phyloP scores from a whole-genome alignment of 345 rosid species.

The Populus alba region DNA sequence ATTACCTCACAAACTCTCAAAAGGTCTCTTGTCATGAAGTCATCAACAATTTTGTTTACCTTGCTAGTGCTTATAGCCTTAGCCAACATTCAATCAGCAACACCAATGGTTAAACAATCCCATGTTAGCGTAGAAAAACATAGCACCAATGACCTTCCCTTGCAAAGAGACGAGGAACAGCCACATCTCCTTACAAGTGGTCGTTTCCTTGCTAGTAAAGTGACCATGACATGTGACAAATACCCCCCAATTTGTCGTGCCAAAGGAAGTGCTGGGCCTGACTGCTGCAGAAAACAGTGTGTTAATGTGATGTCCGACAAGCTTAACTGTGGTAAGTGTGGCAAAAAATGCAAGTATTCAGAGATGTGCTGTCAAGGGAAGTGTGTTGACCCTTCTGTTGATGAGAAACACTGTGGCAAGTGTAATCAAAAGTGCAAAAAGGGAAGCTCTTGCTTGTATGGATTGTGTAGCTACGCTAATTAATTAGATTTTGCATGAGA shows the following conservation, averaged over 20 bases:
- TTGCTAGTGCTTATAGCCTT: too few species aligned
- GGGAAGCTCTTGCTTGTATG: conserved; percentile 46
- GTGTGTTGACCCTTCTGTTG: conserved; percentile 54
- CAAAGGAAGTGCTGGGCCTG: conserved; percentile 55
- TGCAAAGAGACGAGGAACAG: too few species aligned
- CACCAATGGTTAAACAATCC: too few species aligned
- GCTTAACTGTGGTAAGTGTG: conserved; percentile 54
- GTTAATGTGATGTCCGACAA: conserved; percentile 43
- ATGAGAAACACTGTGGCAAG: conserved; percentile 52
- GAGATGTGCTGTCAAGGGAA: conserved; percentile 54
- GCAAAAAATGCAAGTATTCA: conserved; percentile 46
- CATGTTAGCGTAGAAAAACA: too few species aligned
- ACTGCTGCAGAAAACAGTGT: conserved; percentile 58
- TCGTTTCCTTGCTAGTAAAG: conserved; percentile 21
- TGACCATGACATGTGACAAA: conserved; percentile 38
- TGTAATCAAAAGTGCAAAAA: conserved; percentile 56
- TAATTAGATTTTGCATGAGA: too few species aligned
- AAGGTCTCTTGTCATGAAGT: too few species aligned
- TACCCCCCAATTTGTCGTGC: conserved; percentile 46
- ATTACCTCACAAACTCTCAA: too few species aligned
- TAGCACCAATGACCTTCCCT: too few species aligned
- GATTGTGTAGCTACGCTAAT: conserved; percentile 56
- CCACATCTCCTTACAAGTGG: too few species aligned
- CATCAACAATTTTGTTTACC: too few species aligned
- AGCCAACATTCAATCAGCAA: too few species aligned